Conservation (phyloP, 495 filamentous ascomycete genomes). For the Viridothelium virens region DNA sequence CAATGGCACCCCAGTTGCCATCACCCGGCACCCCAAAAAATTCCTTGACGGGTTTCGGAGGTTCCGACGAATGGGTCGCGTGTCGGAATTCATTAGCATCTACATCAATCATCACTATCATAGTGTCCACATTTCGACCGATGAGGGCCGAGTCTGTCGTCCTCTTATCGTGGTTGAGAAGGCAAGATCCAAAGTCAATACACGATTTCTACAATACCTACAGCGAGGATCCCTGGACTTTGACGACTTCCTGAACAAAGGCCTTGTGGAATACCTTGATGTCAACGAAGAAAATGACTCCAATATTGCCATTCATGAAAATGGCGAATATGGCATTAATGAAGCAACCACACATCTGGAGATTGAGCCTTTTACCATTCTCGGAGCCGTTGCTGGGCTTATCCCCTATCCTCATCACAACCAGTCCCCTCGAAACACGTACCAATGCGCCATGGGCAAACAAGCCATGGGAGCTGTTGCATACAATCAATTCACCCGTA, state of each 20-base stretch:
- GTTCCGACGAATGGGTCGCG: constrained; percentile 74
- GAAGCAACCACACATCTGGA: constrained; percentile 84
- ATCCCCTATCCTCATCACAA: constrained; percentile 99
- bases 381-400: constrained; percentile 93
- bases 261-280: constrained; percentile 91
- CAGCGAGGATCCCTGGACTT: constrained; percentile 76
- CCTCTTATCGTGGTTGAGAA: constrained; percentile 91
- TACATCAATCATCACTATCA: constrained; percentile 88
- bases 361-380: constrained; percentile 94
- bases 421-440: constrained; percentile 97
- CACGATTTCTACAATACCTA: constrained; percentile 66
- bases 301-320: constrained; percentile 81
- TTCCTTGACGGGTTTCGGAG: constrained; percentile 78
- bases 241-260: constrained; percentile 82
- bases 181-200: constrained; percentile 65
- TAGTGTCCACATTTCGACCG: constrained; percentile 89
- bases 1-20: constrained; percentile 84
- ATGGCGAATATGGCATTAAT: constrained; percentile 51
- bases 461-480: constrained; percentile 98
- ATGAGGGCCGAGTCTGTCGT: constrained; percentile 91
- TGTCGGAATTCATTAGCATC: constrained; percentile 92
- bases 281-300: constrained; percentile 98
- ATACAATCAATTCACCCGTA: constrained; percentile 90
- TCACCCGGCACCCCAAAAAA: constrained; percentile 71
- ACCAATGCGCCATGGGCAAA: constrained; percentile 99